Conservation (phyloP, 1,284 basidiomycete genomes). For the Apiotrichum mycotoxinovorans region DNA sequence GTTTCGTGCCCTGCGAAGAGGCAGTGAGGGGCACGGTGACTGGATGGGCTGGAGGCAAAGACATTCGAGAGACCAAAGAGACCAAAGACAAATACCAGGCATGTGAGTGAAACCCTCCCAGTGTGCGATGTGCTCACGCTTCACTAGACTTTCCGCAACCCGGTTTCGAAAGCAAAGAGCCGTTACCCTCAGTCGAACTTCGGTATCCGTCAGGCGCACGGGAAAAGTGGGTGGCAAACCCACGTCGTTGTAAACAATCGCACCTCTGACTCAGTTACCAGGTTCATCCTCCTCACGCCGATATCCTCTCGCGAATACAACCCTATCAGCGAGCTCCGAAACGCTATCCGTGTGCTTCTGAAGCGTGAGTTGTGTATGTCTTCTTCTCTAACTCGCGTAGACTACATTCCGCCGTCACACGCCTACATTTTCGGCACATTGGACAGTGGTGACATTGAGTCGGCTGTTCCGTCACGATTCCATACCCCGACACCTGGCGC, state of each 20-base stretch:
- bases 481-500: slow-evolving; percentile 20
- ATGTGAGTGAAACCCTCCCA: slow-evolving; percentile 7
- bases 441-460: slow-evolving; percentile 17
- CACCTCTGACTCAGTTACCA: slow-evolving; percentile 14
- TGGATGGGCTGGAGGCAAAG: slow-evolving; percentile 32
- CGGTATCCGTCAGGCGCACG: slow-evolving; percentile 49
- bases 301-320: slow-evolving; percentile 48
- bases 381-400: slow-evolving; percentile 12
- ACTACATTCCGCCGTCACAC: slow-evolving; percentile 42
- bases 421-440: slow-evolving; percentile 42
- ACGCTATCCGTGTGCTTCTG: slow-evolving; percentile 37
- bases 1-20: slow-evolving; percentile 39
- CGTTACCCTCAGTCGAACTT: slow-evolving; percentile 45
- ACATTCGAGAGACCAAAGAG: slow-evolving; percentile 12
- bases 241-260: not conserved
- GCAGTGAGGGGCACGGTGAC: slow-evolving; percentile 26
- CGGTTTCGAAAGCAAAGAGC: slow-evolving; percentile 42
- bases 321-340: slow-evolving; percentile 50
- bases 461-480: slow-evolving; percentile 12
- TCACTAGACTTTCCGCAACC: slow-evolving; percentile 46
- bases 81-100: slow-evolving; percentile 17
- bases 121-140: not conserved
- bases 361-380: slow-evolving; percentile 32
- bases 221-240: slow-evolving; percentile 37
- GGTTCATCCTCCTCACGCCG: slow-evolving; percentile 47